These are phyloP conservation scores for Alternaria brassicae DNA, from an alignment of 2,329 filamentous ascomycete genomes.

Conservation along the genomic window DNA sequence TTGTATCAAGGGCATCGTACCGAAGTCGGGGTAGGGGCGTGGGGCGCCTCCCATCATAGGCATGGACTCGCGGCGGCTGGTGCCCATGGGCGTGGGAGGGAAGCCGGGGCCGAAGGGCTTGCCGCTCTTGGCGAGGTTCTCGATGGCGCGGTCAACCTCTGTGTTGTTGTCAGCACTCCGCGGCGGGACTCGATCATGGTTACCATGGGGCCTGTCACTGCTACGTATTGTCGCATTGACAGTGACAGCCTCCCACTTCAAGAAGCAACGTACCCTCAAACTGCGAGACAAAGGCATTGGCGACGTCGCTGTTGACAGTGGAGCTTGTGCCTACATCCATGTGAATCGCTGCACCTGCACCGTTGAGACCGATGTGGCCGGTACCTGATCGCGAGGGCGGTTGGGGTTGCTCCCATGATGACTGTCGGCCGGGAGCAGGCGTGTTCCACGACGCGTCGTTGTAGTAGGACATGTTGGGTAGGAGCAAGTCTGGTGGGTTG, in stretches of 20 bases:
- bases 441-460: slow-evolving; percentile 69
- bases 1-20: slow-evolving; percentile 51
- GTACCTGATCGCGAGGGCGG: slow-evolving; percentile 76
- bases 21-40: slow-evolving; percentile 65
- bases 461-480: slow-evolving; percentile 69
- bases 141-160: slow-evolving; percentile 96
- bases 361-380: slow-evolving; percentile 33
- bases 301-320: slow-evolving; percentile 70
- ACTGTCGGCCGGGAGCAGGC: slow-evolving; percentile 67
- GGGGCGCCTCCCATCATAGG: slow-evolving; percentile 64
- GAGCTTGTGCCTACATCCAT: slow-evolving; percentile 72
- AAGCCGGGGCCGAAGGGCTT: slow-evolving; percentile 74
- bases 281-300: slow-evolving; percentile 81
- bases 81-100: slow-evolving; percentile 43
- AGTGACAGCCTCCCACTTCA: neutral
- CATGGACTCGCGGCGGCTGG: slow-evolving; percentile 82
- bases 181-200: neutral
- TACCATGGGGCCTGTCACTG: slow-evolving; percentile 5
- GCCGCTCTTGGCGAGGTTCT: slow-evolving; percentile 95
- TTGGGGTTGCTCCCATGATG: slow-evolving; percentile 75
- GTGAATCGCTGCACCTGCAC: slow-evolving; percentile 37
- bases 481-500: slow-evolving; percentile 16
- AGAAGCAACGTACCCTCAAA: slow-evolving; percentile 76
- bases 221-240: slow-evolving; percentile 7
- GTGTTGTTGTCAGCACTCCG: slow-evolving; percentile 25